Conservation (phyloP, 495 filamentous ascomycete genomes). For the Durotheca rogersii region DNA sequence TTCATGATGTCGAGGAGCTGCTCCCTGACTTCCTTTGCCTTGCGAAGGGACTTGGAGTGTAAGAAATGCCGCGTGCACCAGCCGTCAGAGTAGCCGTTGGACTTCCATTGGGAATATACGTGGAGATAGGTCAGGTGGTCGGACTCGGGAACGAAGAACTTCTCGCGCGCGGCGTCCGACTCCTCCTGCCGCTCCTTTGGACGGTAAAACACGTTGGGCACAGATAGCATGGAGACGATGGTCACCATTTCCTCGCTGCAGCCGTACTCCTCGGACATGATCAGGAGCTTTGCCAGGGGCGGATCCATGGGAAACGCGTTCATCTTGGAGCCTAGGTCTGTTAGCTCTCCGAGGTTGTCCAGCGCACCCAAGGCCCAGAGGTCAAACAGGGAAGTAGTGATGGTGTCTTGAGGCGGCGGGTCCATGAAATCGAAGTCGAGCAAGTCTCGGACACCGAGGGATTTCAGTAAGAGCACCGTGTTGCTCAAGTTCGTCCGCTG, state of each 20-base stretch:
- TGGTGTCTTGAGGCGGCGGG: constrained; percentile 95
- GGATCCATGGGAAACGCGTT: constrained; percentile 97
- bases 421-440: constrained; percentile 99
- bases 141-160: constrained; percentile 97
- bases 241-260: constrained; percentile 98
- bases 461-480: constrained; percentile 92
- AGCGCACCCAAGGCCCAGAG: constrained; percentile 95
- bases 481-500: constrained; percentile 95
- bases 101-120: constrained; percentile 93
- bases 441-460: constrained; percentile 88
- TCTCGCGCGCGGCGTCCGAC: constrained; percentile 93
- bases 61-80: constrained; percentile 95
- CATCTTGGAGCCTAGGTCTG: constrained; percentile 85
- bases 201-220: constrained; percentile 94
- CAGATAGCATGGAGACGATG: constrained; percentile 97
- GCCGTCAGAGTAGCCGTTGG: constrained; percentile 82
- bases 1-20: constrained; percentile 95
- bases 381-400: constrained; percentile 95
- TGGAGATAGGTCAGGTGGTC: constrained; percentile 96
- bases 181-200: constrained; percentile 97
- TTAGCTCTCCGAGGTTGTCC: constrained; percentile 91
- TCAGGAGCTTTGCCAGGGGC: constrained; percentile 88
- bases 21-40: constrained; percentile 89
- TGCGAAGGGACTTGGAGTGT: constrained; percentile 84
- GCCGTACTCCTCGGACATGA: constrained; percentile 79